Percentiles rank a stretch among this genome's conserved stretches.
These are phyloP conservation scores for Henningerozyma blattae DNA, from an alignment of 805 yeast species.

Conservation along the genomic window DNA sequence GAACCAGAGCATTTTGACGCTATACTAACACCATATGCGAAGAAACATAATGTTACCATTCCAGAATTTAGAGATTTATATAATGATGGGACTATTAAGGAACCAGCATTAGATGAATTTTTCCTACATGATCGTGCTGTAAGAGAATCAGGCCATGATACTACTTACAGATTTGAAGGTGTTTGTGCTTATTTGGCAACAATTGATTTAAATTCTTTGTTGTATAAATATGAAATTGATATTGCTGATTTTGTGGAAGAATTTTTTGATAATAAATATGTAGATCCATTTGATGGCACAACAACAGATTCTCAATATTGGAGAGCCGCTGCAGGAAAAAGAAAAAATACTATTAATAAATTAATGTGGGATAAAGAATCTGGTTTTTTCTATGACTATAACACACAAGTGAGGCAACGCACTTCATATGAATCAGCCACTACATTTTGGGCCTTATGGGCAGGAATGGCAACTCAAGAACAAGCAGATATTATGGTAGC, in stretches of 20 bases:
- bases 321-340: slow-evolving; percentile 41
- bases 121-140: slow-evolving; percentile 89
- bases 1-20: slow-evolving; percentile 79
- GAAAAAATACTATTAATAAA: slow-evolving; percentile 47
- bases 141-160: slow-evolving; percentile 94
- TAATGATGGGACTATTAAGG: slow-evolving; percentile 51
- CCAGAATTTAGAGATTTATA: slow-evolving; percentile 60
- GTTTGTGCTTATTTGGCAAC: slow-evolving; percentile 84
- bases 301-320: slow-evolving; percentile 44
- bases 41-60: slow-evolving; percentile 43
- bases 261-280: slow-evolving; percentile 40
- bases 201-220: slow-evolving; percentile 72
- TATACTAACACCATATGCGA: slow-evolving; percentile 54
- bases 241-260: slow-evolving; percentile 53
- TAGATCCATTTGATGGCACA: slow-evolving; percentile 26
- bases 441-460: slow-evolving; percentile 86
- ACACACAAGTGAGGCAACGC: slow-evolving; percentile 43
- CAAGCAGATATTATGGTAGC: slow-evolving; percentile 58
- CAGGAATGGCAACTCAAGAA: slow-evolving; percentile 50
- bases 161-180: slow-evolving; percentile 82
- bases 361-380: slow-evolving; percentile 77
- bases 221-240: slow-evolving; percentile 84
- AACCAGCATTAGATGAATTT: slow-evolving; percentile 79
- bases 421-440: slow-evolving; percentile 76
- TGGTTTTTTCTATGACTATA: slow-evolving; percentile 76